Conservation (phyloP, 768 basidiomycete species). For the Mycena haematopus region DNA sequence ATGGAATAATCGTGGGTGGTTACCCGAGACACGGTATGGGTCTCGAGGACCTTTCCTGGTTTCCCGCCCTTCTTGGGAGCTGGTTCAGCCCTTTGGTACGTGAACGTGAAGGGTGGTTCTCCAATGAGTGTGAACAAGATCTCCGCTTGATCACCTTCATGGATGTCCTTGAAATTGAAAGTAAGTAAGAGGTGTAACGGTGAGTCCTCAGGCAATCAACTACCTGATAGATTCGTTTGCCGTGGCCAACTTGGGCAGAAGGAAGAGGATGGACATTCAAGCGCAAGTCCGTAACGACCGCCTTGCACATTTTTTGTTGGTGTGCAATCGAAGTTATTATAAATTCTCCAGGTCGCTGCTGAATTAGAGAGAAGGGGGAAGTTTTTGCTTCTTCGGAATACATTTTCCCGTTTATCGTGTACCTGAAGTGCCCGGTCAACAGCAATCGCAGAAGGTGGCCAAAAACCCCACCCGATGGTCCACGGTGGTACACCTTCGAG, state of each 20-base stretch:
- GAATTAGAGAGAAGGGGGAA: conserved; percentile 86
- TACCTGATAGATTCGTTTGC: conserved; percentile 76
- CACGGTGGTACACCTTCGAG: conserved; percentile 94
- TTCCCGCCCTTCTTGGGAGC: conserved; percentile 70
- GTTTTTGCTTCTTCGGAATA: conserved; percentile 76
- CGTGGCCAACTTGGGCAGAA: conserved; percentile 87
- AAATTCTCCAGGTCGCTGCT: conserved; percentile 85
- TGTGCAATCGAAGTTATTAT: conserved; percentile 88
- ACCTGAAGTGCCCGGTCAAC: conserved; percentile 51
- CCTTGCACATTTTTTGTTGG: conserved; percentile 91
- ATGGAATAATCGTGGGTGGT: conserved; percentile 83
- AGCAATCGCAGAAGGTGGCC: not conserved
- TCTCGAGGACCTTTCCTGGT: conserved; percentile 83
- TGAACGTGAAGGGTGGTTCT: conserved; percentile 95
- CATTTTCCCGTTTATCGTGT: conserved; percentile 78
- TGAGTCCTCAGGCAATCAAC: conserved; percentile 68
- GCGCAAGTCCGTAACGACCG: conserved; percentile 74
- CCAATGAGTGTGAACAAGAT: conserved; percentile 91
- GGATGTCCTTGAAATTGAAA: conserved; percentile 61
- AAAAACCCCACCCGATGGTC: conserved; percentile 74
- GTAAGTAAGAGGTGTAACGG: conserved; percentile 2
- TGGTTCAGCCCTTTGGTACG: conserved; percentile 86
- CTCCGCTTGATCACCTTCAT: conserved; percentile 84
- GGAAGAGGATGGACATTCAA: conserved; percentile 84
- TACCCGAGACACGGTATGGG: conserved; percentile 87